Conservation (phyloP, 371 early-diverging fungal genomes). For the Nematocida major region DNA sequence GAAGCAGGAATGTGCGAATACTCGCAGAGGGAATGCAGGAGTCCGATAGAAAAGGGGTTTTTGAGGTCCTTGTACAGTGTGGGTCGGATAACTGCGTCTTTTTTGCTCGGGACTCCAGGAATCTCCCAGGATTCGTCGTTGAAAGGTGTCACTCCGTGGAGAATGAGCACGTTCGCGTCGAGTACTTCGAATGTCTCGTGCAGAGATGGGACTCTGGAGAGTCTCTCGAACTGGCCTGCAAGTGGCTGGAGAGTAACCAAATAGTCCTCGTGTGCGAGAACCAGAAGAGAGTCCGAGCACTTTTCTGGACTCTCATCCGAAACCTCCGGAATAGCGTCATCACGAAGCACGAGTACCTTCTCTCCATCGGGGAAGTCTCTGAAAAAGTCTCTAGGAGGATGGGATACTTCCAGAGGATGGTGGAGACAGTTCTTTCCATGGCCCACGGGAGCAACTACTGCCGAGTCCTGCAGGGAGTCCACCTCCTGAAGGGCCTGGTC, state of each 20-base stretch:
- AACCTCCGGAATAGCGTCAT: not conserved
- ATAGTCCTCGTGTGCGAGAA: conserved; percentile 12
- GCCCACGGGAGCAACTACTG: conserved; percentile 1
- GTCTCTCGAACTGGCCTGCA: not conserved
- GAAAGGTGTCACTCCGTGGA: not conserved
- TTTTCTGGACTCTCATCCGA: not conserved
- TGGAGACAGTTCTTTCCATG: conserved; percentile 9
- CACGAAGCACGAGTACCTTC: not conserved
- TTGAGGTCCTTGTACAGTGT: not conserved
- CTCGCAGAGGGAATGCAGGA: not conserved
- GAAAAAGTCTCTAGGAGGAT: not conserved
- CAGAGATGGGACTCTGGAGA: not conserved
- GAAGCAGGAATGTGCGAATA: conserved; percentile 20
- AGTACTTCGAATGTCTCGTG: conserved; percentile 34
- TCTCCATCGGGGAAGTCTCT: not conserved
- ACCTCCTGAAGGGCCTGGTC: not conserved
- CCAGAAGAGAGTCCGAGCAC: conserved; percentile 15
- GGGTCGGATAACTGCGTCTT: conserved; percentile 3
- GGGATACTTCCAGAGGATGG: conserved; percentile 1
- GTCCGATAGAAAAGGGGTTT: not conserved
- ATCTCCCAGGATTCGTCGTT: not conserved
- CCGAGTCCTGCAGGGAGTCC: conserved; percentile 19
- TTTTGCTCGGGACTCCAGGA: not conserved
- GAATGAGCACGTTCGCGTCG: conserved; percentile 24
- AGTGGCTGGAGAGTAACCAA: conserved; percentile 34